phyloP scores from a whole-genome alignment of 441 rosid genomes.

The Sinapis alba region DNA sequence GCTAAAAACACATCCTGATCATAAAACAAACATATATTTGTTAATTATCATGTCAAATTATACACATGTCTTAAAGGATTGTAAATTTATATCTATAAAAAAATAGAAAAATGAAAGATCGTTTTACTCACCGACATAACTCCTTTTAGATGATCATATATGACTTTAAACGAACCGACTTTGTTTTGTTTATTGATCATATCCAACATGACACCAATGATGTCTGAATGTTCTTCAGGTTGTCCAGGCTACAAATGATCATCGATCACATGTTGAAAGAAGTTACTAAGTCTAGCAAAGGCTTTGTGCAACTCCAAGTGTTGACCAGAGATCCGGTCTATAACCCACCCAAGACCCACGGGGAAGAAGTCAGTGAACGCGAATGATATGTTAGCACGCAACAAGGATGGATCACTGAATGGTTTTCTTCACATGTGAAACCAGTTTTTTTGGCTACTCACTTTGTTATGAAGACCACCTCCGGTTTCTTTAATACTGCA shows the following conservation, averaged over 20 bases:
- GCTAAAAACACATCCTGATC: conserved; percentile 26
- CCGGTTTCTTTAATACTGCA: too few relatives aligned
- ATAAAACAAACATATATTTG: not conserved
- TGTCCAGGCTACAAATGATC: conserved; percentile 39
- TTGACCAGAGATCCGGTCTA: conserved; percentile 46
- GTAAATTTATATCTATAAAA: too few relatives aligned
- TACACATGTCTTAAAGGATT: not conserved
- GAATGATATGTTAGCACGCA: too few relatives aligned
- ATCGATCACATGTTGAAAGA: conserved; percentile 50
- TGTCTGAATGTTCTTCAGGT: conserved; percentile 22
- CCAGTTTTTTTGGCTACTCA: too few relatives aligned
- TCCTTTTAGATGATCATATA: conserved; percentile 26
- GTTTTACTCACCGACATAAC: conserved; percentile 24
- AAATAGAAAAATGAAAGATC: not conserved
- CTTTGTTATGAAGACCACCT: too few relatives aligned
- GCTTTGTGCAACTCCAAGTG: conserved; percentile 39
- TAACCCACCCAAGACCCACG: conserved; percentile 44
- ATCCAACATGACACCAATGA: conserved; percentile 4
- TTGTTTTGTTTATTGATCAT: conserved; percentile 6
- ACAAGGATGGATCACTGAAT: too few relatives aligned
- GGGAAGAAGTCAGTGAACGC: conserved; percentile 29
- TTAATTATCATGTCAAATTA: not conserved
- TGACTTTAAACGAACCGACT: conserved; percentile 6
- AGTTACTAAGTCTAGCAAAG: conserved; percentile 35
- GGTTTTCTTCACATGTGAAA: too few relatives aligned